These are phyloP conservation scores for Blastocystis sp. DNA, from an alignment of 352 stramenopile genomes.

Conservation along the genomic window DNA sequence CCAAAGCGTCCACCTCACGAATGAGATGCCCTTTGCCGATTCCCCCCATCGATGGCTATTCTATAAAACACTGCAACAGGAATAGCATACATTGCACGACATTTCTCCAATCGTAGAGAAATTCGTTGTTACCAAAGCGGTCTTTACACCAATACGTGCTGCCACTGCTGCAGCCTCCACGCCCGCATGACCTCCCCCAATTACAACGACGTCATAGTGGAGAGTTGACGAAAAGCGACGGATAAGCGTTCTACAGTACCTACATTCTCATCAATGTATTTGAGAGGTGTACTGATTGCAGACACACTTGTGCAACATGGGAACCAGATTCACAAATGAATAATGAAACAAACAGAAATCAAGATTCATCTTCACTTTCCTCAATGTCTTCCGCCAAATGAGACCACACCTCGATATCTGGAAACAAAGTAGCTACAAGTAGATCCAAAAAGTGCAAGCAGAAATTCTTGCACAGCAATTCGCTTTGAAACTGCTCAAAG, in stretches of 20 bases:
- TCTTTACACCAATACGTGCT: constrained; percentile 80
- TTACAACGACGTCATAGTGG: constrained; percentile 78
- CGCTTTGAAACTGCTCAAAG: constrained; percentile 47
- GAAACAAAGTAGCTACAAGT: background rate
- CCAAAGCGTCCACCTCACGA: constrained; percentile 90
- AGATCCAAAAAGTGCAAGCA: constrained; percentile 16
- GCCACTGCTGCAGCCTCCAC: constrained; percentile 81
- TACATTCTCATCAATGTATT: background rate
- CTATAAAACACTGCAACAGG: background rate
- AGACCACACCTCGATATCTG: constrained; percentile 38
- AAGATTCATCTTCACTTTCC: background rate
- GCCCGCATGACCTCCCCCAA: constrained; percentile 82
- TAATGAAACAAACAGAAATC: background rate
- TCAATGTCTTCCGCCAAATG: constrained; percentile 21
- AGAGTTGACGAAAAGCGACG: constrained; percentile 6
- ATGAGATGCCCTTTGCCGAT: constrained; percentile 97
- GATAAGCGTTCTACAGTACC: background rate
- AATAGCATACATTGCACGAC: constrained; percentile 82
- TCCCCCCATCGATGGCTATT: constrained; percentile 87
- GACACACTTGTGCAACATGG: constrained; percentile 83
- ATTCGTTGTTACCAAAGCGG: constrained; percentile 88
- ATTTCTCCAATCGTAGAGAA: constrained; percentile 90
- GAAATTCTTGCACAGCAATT: constrained; percentile 9
- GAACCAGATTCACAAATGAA: background rate
- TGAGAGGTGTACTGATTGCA: background rate